Base-by-base conservation (phyloP, 2,329 filamentous ascomycete genomes). In the Fusarium haematococcum region DNA sequence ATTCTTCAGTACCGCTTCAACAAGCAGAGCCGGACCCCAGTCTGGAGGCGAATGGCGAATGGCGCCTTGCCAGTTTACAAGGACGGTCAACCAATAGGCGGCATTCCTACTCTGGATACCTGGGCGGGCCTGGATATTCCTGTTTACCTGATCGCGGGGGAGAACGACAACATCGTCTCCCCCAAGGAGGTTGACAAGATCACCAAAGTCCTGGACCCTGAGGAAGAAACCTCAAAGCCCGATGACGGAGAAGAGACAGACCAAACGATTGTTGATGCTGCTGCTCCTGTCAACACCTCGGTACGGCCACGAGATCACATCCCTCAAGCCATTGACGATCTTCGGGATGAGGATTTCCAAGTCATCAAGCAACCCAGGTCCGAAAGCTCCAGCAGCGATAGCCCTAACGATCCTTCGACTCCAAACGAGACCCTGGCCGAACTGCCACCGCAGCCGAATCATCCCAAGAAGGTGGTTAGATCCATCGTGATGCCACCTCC, bases 41-140 rank as follows among this genome's bases (percentile, higher is more conserved):
- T 97, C 0, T 98, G 94, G 89, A 90, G 93, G 74, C 91, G 95
- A 43, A 95, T 97, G 91, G 91, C 92, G 1, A 91, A 88, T 81
- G 94, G 95, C 0, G 87, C 88, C 60, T 85, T 97, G 27, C 92
- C 94, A 0, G 83, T 81, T 0, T 92, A 92, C 67, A 81, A 86
- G 5, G 79, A 86, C 9, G 89, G 88, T 2, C 81, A 86, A 30
- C 82, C 90, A 1, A 79, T 81, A 10, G 91, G 91, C 5, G 94
- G 94, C 1, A 81, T 97, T 10, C 92, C 95, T 3, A 92, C 93
- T 0, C 82, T 88, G 71, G 87, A 92, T 7, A 84, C 91, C 1
- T 98, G 97, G 97, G 86, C 88, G 27, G 90, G 90, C 9, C 85
- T 98, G 16, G 83, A 91, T 20, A 85, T 94, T 1, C 95, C 96